Evolutionary conservation across 179 eudicot species (phyloP), one percentile per base, ranked within the genome.

Genomic region (Nepenthes alata): DNA sequence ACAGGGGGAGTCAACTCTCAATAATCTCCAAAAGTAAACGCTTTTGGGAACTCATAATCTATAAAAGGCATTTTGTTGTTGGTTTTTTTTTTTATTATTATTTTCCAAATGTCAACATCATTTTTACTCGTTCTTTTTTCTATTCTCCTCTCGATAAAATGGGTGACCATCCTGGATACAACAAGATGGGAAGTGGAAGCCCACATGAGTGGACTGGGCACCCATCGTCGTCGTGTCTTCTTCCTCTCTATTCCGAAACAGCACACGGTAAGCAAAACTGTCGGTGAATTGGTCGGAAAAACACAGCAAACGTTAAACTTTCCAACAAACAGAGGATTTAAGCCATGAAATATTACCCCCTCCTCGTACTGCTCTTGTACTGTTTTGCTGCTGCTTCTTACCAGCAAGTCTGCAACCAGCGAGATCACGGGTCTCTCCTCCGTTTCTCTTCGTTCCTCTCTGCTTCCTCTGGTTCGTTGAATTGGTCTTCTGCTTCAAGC

Each of bases 351-450:
- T 69, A 48, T 36, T 72, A 66, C 55, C 83, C 75, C 55, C 70
- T 75, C 58, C 60, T 79, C 66, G 58, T 73, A 62, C 55, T 79
- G n/a, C 63, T 78, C 37, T 38, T 75, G 49, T 75, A 65, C 62
- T 78, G 58, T 64, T 66, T 62, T 57, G 50, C 53, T 4, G 7
- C 5, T 51, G 16, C 37, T 56, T 70, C 70, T 47, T 36, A 60
- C 38, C 81, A 76, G 65, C 75, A 70, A 16, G 53, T 57, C 44
- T 91, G 98, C 65, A 66, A 74, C 60, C 74, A 60, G 3, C 55
- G 55, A 0, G 98, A 91, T 64, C 79, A 64, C 2, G 74, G 66
- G 35, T 73, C 91, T 6, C 81, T 91, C 8, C 61, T 81, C 7
- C 12, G 67, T 8, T 77, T 91, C 59, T 74, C 78, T 25, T 55